Conservation (phyloP, 1,139 yeast species). For the Protomyces lactucae-debilis region DNA sequence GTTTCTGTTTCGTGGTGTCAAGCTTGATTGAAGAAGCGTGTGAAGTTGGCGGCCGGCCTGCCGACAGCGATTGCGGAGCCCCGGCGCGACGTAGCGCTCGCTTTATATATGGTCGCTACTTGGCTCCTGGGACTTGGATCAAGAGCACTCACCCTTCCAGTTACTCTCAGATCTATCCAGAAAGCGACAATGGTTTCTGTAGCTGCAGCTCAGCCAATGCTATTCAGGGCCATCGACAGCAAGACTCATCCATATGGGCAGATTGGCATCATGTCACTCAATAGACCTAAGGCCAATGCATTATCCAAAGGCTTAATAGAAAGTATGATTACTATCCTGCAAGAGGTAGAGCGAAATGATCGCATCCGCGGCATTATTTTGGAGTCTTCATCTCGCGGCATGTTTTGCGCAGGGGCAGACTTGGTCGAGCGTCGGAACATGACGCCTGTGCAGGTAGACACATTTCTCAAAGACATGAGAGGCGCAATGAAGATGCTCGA, state of each 20-base stretch:
- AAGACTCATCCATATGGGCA: conserved; percentile 12
- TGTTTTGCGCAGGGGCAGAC: conserved; percentile 26
- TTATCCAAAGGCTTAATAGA: conserved; percentile 6
- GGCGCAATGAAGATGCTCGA: conserved; percentile 2
- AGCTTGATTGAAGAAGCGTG: too few relatives aligned
- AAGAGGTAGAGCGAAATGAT: not conserved
- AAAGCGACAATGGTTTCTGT: not conserved
- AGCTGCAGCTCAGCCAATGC: not conserved
- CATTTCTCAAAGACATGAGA: conserved; percentile 12
- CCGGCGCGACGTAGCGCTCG: too few relatives aligned
- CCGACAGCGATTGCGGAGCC: too few relatives aligned
- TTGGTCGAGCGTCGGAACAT: conserved; percentile 17
- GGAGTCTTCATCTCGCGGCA: not conserved
- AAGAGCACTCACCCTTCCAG: not conserved
- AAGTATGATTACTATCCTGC: not conserved
- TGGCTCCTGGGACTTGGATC: too few relatives aligned
- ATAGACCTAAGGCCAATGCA: conserved; percentile 17
- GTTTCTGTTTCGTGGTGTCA: too few relatives aligned
- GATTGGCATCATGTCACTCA: conserved; percentile 11
- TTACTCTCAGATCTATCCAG: not conserved
- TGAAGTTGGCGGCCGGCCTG: too few relatives aligned
- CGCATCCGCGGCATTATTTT: conserved; percentile 11
- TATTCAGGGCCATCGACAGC: not conserved
- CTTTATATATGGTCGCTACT: too few relatives aligned
- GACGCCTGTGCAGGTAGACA: conserved; percentile 4